Evolutionary conservation across 2,329 filamentous ascomycete genomes (phyloP).

Genomic region (Epichloe sp.): DNA sequence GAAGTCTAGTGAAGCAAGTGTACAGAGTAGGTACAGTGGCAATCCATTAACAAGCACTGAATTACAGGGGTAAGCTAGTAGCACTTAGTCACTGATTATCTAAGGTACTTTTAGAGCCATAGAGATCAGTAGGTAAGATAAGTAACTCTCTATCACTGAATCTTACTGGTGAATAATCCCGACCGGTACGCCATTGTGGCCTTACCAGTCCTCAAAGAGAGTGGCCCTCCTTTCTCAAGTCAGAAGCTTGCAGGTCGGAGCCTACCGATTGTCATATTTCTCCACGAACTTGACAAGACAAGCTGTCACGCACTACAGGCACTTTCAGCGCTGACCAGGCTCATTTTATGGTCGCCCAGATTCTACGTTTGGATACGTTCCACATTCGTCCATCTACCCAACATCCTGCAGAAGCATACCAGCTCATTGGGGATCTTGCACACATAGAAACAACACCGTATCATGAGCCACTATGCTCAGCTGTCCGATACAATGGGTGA

Average conservation of each 20-base stretch:
- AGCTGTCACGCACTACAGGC: background rate
- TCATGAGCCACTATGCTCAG: slow-evolving; percentile 4
- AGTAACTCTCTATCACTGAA: no score
- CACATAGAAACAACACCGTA: background rate
- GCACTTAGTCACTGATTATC: no score
- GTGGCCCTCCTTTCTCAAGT: background rate
- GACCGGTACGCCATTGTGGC: no score
- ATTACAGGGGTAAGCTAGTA: no score
- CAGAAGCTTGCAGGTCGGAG: background rate
- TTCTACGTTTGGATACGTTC: background rate
- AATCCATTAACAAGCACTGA: no score
- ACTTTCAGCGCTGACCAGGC: background rate
- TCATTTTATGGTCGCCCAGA: background rate
- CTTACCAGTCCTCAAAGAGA: no score
- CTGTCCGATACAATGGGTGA: background rate
- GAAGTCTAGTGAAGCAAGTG: background rate
- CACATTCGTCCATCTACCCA: background rate
- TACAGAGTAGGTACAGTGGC: no score
- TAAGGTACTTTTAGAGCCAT: no score
- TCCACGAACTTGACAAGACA: background rate
- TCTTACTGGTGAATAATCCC: no score
- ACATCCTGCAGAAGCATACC: background rate
- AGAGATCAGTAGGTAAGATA: no score
- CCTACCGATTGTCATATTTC: background rate
- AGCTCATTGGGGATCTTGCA: background rate